A percentile compares a stretch with the other conserved stretches of the same genome.
Conservation (phyloP, 768 basidiomycete species). For the Russula olivacea region DNA sequence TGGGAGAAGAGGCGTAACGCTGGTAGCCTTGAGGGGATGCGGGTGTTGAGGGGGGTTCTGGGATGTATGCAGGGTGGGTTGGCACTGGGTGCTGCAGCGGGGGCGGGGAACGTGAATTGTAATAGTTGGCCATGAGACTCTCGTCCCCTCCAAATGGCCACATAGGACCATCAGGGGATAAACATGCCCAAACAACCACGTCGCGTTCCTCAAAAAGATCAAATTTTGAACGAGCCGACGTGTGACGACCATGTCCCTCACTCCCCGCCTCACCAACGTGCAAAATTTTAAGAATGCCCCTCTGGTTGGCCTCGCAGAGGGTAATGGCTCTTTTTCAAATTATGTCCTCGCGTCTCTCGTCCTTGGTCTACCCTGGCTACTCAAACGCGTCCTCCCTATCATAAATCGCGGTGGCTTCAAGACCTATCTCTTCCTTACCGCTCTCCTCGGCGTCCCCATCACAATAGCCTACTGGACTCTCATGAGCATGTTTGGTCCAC, state of each 20-base stretch:
- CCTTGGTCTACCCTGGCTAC: constrained; percentile 73
- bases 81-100: constrained; percentile 85
- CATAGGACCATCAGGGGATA: not conserved
- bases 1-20: constrained; percentile 60
- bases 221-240: not conserved
- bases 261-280: constrained; percentile 46
- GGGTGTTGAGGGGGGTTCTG: constrained; percentile 73
- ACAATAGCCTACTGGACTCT: constrained; percentile 86
- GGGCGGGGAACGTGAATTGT: constrained; percentile 57
- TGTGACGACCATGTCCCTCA: constrained; percentile 10
- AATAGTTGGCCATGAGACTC: constrained; percentile 24
- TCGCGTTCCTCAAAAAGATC: not conserved
- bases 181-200: constrained; percentile 6
- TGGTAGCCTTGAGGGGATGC: constrained; percentile 71
- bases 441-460: constrained; percentile 69
- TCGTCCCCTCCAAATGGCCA: not conserved
- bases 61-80: constrained; percentile 81
- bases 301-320: constrained; percentile 74
- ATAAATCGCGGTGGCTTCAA: constrained; percentile 81
- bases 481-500: constrained; percentile 72
- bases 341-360: constrained; percentile 69
- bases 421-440: constrained; percentile 75
- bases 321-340: constrained; percentile 81
- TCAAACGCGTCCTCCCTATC: constrained; percentile 77
- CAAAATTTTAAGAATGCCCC: constrained; percentile 85